phyloP scores from a whole-genome alignment of 129 eudicot genomes.

The Helianthus annuus region DNA sequence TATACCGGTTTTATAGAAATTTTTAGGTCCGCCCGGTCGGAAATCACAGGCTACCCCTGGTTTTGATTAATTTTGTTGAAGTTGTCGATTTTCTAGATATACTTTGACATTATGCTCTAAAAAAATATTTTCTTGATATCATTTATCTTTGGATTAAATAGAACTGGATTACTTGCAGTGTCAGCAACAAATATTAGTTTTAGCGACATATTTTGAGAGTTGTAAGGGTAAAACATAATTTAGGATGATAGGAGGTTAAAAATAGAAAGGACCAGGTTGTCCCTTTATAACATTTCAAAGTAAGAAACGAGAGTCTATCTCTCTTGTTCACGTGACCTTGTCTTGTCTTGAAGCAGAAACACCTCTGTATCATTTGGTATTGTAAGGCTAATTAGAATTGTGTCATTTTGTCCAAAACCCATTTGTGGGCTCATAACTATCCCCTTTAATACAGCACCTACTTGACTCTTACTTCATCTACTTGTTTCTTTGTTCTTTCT shows the following conservation, averaged over 20 bases:
- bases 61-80: too few relatives aligned
- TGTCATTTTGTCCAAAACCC: slow-evolving; percentile 38
- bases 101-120: too few relatives aligned
- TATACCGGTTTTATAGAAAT: too few relatives aligned
- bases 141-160: too few relatives aligned
- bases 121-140: too few relatives aligned
- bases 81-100: too few relatives aligned
- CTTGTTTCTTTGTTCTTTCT: slow-evolving; percentile 32
- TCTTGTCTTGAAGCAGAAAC: slow-evolving; percentile 62
- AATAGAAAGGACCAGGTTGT: slow-evolving; percentile 31
- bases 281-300: slow-evolving; percentile 20
- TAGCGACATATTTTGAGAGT: neutral
- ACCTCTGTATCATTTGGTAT: slow-evolving; percentile 50
- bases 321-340: slow-evolving; percentile 52
- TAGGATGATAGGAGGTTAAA: slow-evolving; percentile 3
- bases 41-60: too few relatives aligned
- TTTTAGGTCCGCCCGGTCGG: too few relatives aligned
- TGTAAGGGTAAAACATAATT: slow-evolving; percentile 1
- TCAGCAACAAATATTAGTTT: neutral
- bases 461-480: slow-evolving; percentile 8
- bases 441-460: slow-evolving; percentile 26
- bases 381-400: slow-evolving; percentile 42
- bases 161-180: neutral
- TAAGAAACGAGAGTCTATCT: slow-evolving; percentile 14
- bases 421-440: slow-evolving; percentile 37